A percentile compares a stretch with the other conserved stretches of the same genome.
Evolutionary conservation across 352 stramenopile species (phyloP).

Genomic region (Phytophthora hibernalis): DNA sequence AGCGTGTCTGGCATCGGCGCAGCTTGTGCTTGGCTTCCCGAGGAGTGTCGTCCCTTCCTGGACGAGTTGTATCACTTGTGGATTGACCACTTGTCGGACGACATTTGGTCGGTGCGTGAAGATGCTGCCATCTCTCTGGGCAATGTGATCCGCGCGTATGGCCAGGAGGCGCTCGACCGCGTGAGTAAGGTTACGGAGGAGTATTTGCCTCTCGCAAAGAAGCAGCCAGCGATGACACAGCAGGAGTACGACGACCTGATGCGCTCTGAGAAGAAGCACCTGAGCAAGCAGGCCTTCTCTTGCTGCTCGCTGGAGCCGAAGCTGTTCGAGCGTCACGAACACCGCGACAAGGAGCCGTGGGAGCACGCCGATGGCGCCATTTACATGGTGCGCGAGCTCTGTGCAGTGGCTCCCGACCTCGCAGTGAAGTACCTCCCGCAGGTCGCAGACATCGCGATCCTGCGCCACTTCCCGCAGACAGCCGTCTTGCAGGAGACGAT

Average conservation of each 20-base stretch:
- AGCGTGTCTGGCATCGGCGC: conserved; percentile 90
- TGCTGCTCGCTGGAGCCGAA: conserved; percentile 96
- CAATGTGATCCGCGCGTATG: conserved; percentile 94
- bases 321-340: conserved; percentile 85
- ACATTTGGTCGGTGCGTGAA: conserved; percentile 98
- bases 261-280: conserved; percentile 92
- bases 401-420: conserved; percentile 57
- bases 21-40: conserved; percentile 84
- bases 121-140: conserved; percentile 95
- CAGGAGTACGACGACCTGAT: conserved; percentile 93
- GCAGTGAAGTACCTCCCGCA: conserved; percentile 60
- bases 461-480: conserved; percentile 81
- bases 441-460: conserved; percentile 75
- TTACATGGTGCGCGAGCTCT: conserved; percentile 96
- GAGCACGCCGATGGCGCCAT: conserved; percentile 96
- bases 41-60: conserved; percentile 90
- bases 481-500: conserved; percentile 82
- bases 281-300: conserved; percentile 94
- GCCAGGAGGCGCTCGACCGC: conserved; percentile 75
- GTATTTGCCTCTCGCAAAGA: conserved; percentile 87
- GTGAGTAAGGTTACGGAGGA: conserved; percentile 73
- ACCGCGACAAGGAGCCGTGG: conserved; percentile 93
- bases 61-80: conserved; percentile 90
- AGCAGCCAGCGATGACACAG: conserved; percentile 92
- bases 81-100: conserved; percentile 96